Conservation (phyloP, 208 protist genomes). For the Trypanosoma conorhini region DNA sequence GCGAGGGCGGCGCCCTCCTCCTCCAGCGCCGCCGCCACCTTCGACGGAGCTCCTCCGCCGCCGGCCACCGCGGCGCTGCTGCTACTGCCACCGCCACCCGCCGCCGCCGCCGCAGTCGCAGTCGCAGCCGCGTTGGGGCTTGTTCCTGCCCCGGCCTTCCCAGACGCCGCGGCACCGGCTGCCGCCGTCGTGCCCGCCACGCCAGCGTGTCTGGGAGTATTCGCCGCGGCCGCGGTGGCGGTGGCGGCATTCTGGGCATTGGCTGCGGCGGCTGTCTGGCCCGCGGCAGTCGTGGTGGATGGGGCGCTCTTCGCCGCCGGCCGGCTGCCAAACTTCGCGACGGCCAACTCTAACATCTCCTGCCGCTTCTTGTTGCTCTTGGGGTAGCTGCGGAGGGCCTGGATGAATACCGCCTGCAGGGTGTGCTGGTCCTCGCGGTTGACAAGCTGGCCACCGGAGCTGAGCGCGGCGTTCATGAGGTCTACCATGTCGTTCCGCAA, state of each 20-base stretch:
- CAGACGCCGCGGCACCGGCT: constrained; percentile 5
- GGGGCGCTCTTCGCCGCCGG: constrained; percentile 41
- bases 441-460: constrained; percentile 85
- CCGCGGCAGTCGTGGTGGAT: constrained; percentile 10
- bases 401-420: constrained; percentile 79
- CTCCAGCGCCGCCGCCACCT: neutral
- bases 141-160: neutral
- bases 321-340: constrained; percentile 74
- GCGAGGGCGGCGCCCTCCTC: constrained; percentile 8
- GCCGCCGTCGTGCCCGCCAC: constrained; percentile 1
- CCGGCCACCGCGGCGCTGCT: neutral
- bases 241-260: neutral
- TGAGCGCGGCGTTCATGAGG: constrained; percentile 87
- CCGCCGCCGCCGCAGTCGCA: neutral
- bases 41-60: neutral
- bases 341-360: constrained; percentile 82
- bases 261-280: neutral
- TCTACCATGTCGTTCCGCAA: constrained; percentile 82
- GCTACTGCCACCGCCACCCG: neutral
- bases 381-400: constrained; percentile 65
- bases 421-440: constrained; percentile 86
- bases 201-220: constrained; percentile 8
- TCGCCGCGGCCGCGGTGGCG: neutral
- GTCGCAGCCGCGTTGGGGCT: neutral
- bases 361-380: constrained; percentile 79